Conservation (phyloP, 2,329 filamentous ascomycete genomes). For the Trichoderma oligosporum region DNA sequence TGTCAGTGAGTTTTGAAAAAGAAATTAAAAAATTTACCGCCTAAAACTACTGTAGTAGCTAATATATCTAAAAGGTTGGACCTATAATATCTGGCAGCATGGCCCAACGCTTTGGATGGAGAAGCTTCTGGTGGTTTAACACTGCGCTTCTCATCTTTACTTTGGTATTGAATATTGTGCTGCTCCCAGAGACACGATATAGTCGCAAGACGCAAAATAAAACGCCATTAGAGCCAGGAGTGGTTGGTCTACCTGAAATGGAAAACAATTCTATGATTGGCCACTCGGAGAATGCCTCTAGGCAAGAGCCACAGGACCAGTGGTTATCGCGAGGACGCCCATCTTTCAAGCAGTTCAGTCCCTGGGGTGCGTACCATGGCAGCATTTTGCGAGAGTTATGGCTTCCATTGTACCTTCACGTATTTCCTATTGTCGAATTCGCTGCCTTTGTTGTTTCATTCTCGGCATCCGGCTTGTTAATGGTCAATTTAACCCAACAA, state of each 20-base stretch:
- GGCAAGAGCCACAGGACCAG: not conserved
- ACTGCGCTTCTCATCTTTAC: conserved; percentile 6
- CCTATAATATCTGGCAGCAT: conserved; percentile 11
- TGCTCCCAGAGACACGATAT: conserved; percentile 7
- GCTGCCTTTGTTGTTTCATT: conserved; percentile 2
- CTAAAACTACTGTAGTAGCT: not conserved
- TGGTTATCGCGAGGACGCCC: conserved; percentile 9
- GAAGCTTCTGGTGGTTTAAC: conserved; percentile 13
- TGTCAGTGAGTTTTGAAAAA: not conserved
- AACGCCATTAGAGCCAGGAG: not conserved
- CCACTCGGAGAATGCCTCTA: not conserved
- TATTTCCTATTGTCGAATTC: conserved; percentile 13
- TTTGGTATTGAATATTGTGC: not conserved
- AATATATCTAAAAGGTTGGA: not conserved
- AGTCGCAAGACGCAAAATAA: not conserved
- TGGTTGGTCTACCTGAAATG: not conserved
- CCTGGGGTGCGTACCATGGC: conserved; percentile 1
- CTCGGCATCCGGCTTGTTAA: conserved; percentile 3
- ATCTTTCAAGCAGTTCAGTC: conserved; percentile 5
- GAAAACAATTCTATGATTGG: not conserved
- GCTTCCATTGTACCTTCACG: conserved; percentile 13
- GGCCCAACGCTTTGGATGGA: conserved; percentile 11
- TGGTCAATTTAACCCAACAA: conserved; percentile 6
- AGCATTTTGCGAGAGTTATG: conserved; percentile 5
- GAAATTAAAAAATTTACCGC: too few relatives aligned